Evolutionary conservation across 306 rosid species (phyloP).

Genomic region (Glycine tomentella): DNA sequence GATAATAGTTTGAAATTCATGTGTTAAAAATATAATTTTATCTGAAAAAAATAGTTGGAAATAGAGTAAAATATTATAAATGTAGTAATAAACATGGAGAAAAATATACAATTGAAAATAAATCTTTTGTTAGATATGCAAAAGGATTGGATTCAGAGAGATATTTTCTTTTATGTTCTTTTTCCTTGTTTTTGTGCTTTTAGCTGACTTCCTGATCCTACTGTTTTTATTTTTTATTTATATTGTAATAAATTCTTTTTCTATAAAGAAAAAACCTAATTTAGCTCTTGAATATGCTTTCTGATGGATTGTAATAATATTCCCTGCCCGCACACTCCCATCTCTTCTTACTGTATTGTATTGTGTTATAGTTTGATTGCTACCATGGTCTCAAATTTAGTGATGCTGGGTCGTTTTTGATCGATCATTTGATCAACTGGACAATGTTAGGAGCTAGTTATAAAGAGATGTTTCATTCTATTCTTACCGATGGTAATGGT

Average conservation of each 20-base stretch:
- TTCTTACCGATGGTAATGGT: constrained; percentile 28
- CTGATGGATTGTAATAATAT: constrained; percentile 12
- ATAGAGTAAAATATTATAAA: constrained; percentile 8
- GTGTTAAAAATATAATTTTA: constrained; percentile 29
- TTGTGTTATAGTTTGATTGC: constrained; percentile 15
- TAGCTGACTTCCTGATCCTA: constrained; percentile 3
- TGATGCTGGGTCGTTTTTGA: constrained; percentile 2
- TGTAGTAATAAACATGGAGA: constrained; percentile 28
- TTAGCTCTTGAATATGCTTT: constrained; percentile 31
- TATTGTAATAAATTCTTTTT: constrained; percentile 12
- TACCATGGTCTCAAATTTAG: constrained; percentile 14
- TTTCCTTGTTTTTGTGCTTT: neutral
- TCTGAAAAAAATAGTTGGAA: constrained; percentile 26
- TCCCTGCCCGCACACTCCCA: neutral
- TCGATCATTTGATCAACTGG: constrained; percentile 28
- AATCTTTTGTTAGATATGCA: constrained; percentile 2
- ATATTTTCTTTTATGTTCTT: neutral
- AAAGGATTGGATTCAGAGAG: constrained; percentile 4
- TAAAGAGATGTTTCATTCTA: constrained; percentile 41
- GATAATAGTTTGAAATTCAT: constrained; percentile 32
- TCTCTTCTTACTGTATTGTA: neutral
- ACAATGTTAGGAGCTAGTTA: constrained; percentile 40
- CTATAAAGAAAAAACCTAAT: constrained; percentile 7
- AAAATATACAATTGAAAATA: constrained; percentile 16
- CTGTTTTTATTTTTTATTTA: neutral